phyloP scores from a whole-genome alignment of 2,329 filamentous ascomycete species.

The Elsinoe batatas region DNA sequence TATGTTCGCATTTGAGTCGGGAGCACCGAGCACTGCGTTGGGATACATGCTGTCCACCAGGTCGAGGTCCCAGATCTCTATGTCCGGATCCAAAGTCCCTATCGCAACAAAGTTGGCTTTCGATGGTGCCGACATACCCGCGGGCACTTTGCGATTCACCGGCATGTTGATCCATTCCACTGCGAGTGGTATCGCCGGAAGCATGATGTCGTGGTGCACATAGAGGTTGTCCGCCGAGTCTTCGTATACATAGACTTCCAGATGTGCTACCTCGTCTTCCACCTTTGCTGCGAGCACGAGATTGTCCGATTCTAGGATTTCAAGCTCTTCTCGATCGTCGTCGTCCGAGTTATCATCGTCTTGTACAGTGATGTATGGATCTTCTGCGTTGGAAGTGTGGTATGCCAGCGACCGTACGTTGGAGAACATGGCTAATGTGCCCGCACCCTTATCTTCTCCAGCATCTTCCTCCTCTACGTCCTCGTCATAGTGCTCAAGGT shows the following conservation, averaged over 20 bases:
- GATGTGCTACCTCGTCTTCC: constrained; percentile 91
- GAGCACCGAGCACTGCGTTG: constrained; percentile 85
- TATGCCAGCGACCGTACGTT: constrained; percentile 90
- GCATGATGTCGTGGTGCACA: constrained; percentile 98
- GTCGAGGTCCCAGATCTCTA: constrained; percentile 96
- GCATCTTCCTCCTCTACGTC: constrained; percentile 58
- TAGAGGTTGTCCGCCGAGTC: constrained; percentile 93
- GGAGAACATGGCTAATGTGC: constrained; percentile 84
- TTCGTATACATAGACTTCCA: constrained; percentile 97
- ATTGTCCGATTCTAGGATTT: constrained; percentile 88
- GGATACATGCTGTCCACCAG: constrained; percentile 97
- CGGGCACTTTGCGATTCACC: constrained; percentile 54
- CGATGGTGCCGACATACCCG: constrained; percentile 19
- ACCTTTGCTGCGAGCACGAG: constrained; percentile 85
- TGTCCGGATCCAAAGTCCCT: constrained; percentile 95
- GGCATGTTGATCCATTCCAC: constrained; percentile 92
- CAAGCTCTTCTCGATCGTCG: constrained; percentile 85
- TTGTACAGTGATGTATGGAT: constrained; percentile 89
- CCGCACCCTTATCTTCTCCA: constrained; percentile 38
- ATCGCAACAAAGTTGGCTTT: constrained; percentile 88
- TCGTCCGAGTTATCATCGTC: constrained; percentile 56
- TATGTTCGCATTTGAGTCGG: constrained; percentile 29
- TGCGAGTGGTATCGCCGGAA: constrained; percentile 89
- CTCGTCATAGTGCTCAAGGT: constrained; percentile 92
- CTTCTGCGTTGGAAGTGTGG: constrained; percentile 86